These are phyloP conservation scores for Zea luxurians DNA, from an alignment of 176 grass and related monocot species.

Conservation along the genomic window DNA sequence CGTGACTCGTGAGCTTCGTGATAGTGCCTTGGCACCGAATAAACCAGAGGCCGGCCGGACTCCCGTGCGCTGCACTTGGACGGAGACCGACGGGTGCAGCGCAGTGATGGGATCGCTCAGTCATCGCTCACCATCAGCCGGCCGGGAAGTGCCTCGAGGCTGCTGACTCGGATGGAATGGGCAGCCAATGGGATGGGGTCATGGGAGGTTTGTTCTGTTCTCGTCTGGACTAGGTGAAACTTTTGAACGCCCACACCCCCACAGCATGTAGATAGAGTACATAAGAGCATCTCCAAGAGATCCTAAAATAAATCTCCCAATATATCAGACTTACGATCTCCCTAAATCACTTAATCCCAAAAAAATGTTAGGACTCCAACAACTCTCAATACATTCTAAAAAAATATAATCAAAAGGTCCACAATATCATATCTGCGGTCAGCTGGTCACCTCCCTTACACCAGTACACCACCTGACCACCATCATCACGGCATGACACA, in stretches of 20 bases:
- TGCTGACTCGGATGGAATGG: constrained; percentile 28
- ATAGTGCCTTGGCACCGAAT: constrained; percentile 29
- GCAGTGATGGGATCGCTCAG: neutral
- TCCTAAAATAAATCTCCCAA: too few relatives aligned
- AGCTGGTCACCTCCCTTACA: too few relatives aligned
- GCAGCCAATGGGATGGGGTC: neutral
- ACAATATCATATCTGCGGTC: too few relatives aligned
- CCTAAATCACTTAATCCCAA: too few relatives aligned
- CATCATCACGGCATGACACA: too few relatives aligned
- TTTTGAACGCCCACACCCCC: neutral
- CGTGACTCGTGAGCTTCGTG: neutral
- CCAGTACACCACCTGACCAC: too few relatives aligned
- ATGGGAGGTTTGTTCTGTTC: neutral
- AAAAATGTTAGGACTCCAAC: too few relatives aligned
- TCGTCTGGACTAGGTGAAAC: neutral
- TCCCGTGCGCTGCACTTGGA: constrained; percentile 44
- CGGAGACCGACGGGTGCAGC: neutral
- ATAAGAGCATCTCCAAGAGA: neutral
- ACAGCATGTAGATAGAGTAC: neutral
- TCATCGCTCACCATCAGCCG: neutral
- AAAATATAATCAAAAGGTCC: too few relatives aligned
- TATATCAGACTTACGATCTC: too few relatives aligned
- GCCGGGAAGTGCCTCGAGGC: neutral
- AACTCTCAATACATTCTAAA: too few relatives aligned
- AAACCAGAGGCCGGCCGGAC: neutral